Evolutionary conservation across 1,284 basidiomycete species (phyloP).

Genomic region (Apiotrichum porosum): DNA sequence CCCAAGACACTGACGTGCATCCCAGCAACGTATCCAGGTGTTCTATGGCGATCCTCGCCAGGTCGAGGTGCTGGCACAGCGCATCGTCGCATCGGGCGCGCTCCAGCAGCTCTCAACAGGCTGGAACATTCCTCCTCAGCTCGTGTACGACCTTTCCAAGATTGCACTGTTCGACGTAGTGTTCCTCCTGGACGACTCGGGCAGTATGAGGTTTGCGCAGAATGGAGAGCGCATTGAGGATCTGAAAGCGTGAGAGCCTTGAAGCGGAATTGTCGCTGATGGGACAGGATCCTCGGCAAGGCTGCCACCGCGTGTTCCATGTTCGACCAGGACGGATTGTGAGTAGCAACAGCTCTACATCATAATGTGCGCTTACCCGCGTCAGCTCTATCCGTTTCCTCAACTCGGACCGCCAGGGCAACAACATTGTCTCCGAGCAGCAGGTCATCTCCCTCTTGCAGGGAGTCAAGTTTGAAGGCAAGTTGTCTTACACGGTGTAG

Average conservation of each 20-base stretch:
- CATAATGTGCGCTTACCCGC: too few relatives aligned
- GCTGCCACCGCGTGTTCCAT: conserved; percentile 49
- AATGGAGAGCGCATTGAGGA: conserved; percentile 47
- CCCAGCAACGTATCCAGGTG: too few relatives aligned
- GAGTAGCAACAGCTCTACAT: too few relatives aligned
- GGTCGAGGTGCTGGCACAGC: too few relatives aligned
- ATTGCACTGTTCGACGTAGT: conserved; percentile 47
- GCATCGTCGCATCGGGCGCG: too few relatives aligned
- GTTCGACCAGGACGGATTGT: conserved; percentile 50
- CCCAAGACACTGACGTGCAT: too few relatives aligned
- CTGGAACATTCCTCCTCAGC: conserved; percentile 49
- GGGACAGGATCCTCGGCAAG: conserved; percentile 32
- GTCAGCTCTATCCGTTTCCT: too few relatives aligned
- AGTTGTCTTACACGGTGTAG: conserved; percentile 3
- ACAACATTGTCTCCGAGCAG: conserved; percentile 46
- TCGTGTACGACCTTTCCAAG: conserved; percentile 49
- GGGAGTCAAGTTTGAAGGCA: conserved; percentile 37
- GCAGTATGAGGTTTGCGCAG: conserved; percentile 48
- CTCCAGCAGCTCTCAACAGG: too few relatives aligned
- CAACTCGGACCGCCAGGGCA: conserved; percentile 48
- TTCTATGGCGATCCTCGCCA: too few relatives aligned
- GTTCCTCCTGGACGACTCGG: conserved; percentile 49
- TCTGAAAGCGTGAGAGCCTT: conserved; percentile 46
- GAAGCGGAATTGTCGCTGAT: neutral
- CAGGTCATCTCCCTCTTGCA: conserved; percentile 30